A percentile compares a stretch with the other conserved stretches of the same genome.
Conservation (phyloP, 2,329 filamentous ascomycete species). For the Lachnellula willkommii region DNA sequence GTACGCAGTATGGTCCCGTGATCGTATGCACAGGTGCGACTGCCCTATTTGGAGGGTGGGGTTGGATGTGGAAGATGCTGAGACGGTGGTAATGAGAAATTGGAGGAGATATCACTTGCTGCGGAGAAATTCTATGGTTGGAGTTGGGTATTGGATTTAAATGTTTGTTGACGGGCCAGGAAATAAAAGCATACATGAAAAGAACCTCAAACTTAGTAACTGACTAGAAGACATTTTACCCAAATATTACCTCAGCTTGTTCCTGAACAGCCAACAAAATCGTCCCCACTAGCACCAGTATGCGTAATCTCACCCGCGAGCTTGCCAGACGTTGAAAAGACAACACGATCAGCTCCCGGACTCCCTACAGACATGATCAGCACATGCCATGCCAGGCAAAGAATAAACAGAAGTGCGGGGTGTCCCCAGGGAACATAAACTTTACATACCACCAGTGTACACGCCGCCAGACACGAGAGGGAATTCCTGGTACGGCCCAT, state of each 20-base stretch:
- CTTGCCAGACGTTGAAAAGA: constrained; percentile 52
- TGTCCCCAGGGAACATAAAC: no score
- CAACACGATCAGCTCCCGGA: constrained; percentile 61
- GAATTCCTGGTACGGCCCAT: constrained; percentile 59
- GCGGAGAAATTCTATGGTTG: no score
- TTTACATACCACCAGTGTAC: constrained; percentile 49
- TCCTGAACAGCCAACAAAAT: constrained; percentile 57
- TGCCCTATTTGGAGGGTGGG: constrained; percentile 23
- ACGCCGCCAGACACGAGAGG: constrained; percentile 47
- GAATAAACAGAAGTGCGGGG: not conserved
- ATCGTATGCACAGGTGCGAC: constrained; percentile 25
- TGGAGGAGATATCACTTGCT: not conserved
- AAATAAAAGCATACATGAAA: no score
- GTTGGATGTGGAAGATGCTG: constrained; percentile 22
- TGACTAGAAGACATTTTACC: no score
- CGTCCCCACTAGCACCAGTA: constrained; percentile 61
- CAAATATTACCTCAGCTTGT: constrained; percentile 1
- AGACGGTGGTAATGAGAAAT: not conserved
- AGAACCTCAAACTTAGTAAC: no score
- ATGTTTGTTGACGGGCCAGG: no score
- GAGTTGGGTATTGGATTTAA: no score
- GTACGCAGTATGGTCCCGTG: constrained; percentile 20
- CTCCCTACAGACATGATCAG: constrained; percentile 38
- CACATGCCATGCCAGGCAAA: not conserved
- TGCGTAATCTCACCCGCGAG: constrained; percentile 64